Evolutionary conservation across 148 eudicot species (phyloP).

Genomic region (Vaccinium darrowii): DNA sequence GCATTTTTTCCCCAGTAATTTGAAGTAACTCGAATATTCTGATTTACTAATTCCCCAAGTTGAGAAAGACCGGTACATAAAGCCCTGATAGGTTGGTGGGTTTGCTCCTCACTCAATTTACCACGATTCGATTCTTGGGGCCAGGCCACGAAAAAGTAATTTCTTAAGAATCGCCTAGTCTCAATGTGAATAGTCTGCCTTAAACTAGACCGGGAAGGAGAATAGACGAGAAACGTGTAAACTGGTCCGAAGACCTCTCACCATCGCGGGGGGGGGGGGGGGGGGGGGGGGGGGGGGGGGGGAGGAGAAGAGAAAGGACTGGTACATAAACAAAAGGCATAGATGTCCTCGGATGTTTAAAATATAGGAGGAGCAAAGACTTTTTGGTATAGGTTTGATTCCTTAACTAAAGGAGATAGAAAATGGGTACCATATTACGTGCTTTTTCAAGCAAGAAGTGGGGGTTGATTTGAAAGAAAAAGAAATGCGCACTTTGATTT

Average conservation of each 20-base stretch:
- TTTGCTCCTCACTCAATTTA: too few relatives aligned
- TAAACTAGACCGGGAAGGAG: too few relatives aligned
- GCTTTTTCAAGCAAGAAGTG: neutral
- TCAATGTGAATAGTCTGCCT: too few relatives aligned
- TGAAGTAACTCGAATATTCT: neutral
- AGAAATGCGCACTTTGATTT: neutral
- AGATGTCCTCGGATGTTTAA: constrained; percentile 40
- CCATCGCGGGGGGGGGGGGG: too few relatives aligned
- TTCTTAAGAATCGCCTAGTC: too few relatives aligned
- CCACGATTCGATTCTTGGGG: too few relatives aligned
- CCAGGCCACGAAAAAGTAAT: too few relatives aligned
- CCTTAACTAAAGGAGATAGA: constrained; percentile 20
- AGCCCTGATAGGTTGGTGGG: too few relatives aligned
- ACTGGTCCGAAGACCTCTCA: too few relatives aligned
- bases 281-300: too few relatives aligned
- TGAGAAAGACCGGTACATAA: neutral
- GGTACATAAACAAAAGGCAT: constrained; percentile 17
- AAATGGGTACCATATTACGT: constrained; percentile 21
- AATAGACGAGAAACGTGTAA: too few relatives aligned
- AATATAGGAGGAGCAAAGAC: neutral
- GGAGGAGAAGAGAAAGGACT: neutral
- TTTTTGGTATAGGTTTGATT: constrained; percentile 18
- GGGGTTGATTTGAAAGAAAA: neutral
- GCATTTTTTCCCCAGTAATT: neutral
- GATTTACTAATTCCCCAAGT: neutral